Evolutionary conservation across 768 basidiomycete genomes (phyloP).

Genomic region (Cystofilobasidium macerans): DNA sequence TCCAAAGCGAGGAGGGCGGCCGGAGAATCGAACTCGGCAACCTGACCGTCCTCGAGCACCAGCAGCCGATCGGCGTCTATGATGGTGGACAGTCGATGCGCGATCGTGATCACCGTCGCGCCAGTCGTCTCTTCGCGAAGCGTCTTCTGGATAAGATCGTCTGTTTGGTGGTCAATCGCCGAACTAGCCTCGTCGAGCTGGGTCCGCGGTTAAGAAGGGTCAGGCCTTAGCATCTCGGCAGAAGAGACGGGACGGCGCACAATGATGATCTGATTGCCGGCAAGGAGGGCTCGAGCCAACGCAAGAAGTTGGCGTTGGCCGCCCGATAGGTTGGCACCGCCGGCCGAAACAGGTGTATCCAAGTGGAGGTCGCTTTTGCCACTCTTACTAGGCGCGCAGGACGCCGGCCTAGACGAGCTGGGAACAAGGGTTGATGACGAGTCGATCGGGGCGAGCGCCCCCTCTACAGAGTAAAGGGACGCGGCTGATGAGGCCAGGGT

Average conservation of each 20-base stretch:
- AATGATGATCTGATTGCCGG: constrained; percentile 19
- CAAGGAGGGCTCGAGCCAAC: constrained; percentile 27
- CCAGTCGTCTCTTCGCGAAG: constrained; percentile 51
- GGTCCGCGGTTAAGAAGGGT: background rate
- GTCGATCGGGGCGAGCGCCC: background rate
- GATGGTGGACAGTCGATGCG: background rate
- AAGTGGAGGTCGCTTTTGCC: background rate
- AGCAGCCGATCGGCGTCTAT: background rate
- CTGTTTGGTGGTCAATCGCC: constrained; percentile 8
- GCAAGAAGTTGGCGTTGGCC: constrained; percentile 16
- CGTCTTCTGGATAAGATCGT: constrained; percentile 51
- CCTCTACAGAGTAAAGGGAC: background rate
- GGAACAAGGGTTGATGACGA: constrained; percentile 27
- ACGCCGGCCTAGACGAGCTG: background rate
- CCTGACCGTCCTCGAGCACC: background rate
- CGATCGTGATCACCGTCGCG: background rate
- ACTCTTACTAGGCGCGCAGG: background rate
- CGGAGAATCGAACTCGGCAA: background rate
- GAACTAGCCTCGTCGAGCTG: background rate
- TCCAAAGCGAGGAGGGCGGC: background rate
- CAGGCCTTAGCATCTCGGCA: background rate
- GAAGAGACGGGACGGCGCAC: constrained; percentile 7
- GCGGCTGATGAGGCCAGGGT: background rate
- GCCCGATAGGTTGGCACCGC: constrained; percentile 29
- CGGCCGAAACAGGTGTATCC: constrained; percentile 4